Evolutionary conservation across 306 rosid genomes (phyloP), one percentile per base, ranked within the genome.

Genomic region (Trifolium repens): DNA sequence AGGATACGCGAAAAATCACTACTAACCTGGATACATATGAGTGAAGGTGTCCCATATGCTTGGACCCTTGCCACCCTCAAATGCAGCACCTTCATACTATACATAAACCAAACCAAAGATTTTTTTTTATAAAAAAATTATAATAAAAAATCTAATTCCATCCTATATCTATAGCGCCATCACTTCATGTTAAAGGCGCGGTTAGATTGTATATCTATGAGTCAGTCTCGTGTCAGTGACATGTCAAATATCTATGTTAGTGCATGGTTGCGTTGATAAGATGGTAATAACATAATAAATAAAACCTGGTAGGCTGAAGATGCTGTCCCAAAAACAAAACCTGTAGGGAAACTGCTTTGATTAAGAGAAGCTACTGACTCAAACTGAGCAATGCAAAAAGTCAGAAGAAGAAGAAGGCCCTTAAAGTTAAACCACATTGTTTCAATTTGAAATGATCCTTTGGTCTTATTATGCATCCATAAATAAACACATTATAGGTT

Each of bases 11-110:
- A 37, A 37, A 37, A 39, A 7, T 39, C 42, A 39, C 52, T 46
- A 46, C 52, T 50, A 50, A 54, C 61, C 71, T 19, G 54, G 54
- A 10, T 42, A 66, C 11, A 1, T 19, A 43, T 66, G 71, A 66
- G 54, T 69, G 79, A 80, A 80, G 39, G 80, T 80, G 79, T 87
- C 91, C 91, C 91, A 87, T 3, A 80, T 69, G 76, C 91, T 82
- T 27, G 87, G 89, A 12, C 87, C 86, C 68, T 74, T 85, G 3
- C 91, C 91, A 15, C 81, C 89, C 71, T 63, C 72, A 34, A 44
- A 52, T 16, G 84, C 84, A 17, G 89, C 89, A 59, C 91, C 91
- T 83, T 87, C 91, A 67, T 73, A 79, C 91, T 83, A 17, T 27
- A 32, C 5, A 19, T 16, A 49, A 67, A 19, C n/a, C 30, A 59